phyloP scores from a whole-genome alignment of 768 basidiomycete genomes.

The Amanita fuliginea region DNA sequence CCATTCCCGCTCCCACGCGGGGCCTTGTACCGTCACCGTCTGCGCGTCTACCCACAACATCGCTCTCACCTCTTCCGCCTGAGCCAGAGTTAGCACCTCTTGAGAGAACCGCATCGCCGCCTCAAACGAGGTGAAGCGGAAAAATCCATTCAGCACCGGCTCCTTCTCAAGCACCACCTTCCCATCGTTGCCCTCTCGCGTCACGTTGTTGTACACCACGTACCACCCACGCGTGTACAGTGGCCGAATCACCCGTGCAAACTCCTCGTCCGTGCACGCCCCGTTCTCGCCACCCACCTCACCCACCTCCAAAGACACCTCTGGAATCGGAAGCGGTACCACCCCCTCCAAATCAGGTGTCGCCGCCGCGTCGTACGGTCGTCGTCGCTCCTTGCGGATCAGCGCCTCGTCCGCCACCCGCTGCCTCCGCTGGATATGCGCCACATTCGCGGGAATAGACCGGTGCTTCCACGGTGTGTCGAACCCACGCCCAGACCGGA shows the following conservation, averaged over 20 bases:
- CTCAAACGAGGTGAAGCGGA: not conserved
- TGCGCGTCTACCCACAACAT: not conserved
- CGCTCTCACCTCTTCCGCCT: not conserved
- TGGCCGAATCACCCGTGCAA: not conserved
- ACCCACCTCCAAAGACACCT: not conserved
- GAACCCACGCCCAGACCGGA: not conserved
- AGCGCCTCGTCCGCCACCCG: not conserved
- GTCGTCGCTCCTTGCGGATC: not conserved
- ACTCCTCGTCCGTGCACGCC: not conserved
- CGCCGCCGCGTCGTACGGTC: not conserved
- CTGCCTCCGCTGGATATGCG: not conserved
- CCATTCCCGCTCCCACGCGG: not conserved
- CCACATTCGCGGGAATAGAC: not conserved
- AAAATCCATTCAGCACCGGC: conserved; percentile 3
- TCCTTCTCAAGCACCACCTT: not conserved
- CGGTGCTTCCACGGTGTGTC: not conserved
- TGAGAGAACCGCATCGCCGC: not conserved
- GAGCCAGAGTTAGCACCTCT: not conserved
- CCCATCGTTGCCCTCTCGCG: not conserved
- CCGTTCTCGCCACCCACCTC: not conserved
- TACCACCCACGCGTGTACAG: conserved; percentile 2
- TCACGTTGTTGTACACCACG: conserved; percentile 1
- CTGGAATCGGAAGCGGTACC: not conserved
- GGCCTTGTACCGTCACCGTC: not conserved
- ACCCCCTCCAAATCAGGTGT: not conserved